These are phyloP conservation scores for Aureobasidium sp. DNA, from an alignment of 2,329 filamentous ascomycete species.

Conservation along the genomic window DNA sequence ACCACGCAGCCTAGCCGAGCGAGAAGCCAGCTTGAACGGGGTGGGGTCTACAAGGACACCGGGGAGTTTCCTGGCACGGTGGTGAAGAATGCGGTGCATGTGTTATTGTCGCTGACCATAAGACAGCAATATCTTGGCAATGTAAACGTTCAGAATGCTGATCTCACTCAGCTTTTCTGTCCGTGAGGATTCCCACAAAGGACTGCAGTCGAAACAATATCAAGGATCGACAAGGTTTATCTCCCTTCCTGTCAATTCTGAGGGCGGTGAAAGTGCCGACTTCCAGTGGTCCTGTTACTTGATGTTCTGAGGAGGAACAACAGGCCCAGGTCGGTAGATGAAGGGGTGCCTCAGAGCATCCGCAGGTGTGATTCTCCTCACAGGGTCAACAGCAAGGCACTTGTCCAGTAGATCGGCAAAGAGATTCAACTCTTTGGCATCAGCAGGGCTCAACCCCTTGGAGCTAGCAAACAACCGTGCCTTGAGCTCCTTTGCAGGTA, in stretches of 20 bases:
- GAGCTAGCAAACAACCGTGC: constrained; percentile 62
- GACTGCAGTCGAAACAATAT: background rate
- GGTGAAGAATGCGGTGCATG: background rate
- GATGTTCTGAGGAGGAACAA: constrained; percentile 4
- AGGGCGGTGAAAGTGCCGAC: background rate
- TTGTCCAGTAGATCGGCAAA: constrained; percentile 86
- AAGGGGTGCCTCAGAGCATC: constrained; percentile 89
- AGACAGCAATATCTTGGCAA: constrained; percentile 15
- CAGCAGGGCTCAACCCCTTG: constrained; percentile 64
- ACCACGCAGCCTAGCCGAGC: background rate
- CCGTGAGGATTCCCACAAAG: background rate
- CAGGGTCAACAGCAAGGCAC: constrained; percentile 82
- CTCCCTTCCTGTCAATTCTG: background rate
- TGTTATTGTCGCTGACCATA: constrained; percentile 5
- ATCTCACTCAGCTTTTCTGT: background rate
- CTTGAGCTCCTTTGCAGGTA: constrained; percentile 61
- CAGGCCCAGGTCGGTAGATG: constrained; percentile 47
- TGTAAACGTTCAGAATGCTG: constrained; percentile 11
- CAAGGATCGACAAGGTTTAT: background rate
- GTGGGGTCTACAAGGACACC: background rate
- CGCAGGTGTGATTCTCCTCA: constrained; percentile 78
- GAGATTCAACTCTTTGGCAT: constrained; percentile 68
- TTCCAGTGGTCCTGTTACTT: background rate
- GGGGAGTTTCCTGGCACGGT: background rate
- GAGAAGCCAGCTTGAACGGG: background rate